These are phyloP conservation scores for Candida tropicalis DNA, from an alignment of 1,139 yeast genomes.

Conservation along the genomic window DNA sequence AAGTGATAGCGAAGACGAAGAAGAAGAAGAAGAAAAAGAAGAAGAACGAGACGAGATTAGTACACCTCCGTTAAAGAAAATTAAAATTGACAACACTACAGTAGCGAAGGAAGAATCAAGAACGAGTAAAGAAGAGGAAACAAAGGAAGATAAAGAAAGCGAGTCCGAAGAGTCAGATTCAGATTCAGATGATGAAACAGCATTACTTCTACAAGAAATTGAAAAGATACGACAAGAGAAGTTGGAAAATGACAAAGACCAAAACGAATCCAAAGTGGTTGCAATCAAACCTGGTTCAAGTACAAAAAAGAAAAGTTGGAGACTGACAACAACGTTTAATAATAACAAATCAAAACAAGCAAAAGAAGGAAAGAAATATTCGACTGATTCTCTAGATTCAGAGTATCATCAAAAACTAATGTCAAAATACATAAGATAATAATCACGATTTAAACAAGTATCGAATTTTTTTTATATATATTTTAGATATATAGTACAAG, in stretches of 20 bases:
- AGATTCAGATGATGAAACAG: slow-evolving; percentile 33
- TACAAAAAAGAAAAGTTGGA: slow-evolving; percentile 48
- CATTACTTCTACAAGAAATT: slow-evolving; percentile 52
- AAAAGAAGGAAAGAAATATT: slow-evolving; percentile 30
- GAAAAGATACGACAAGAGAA: slow-evolving; percentile 50
- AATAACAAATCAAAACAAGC: slow-evolving; percentile 26
- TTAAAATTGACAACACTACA: slow-evolving; percentile 8
- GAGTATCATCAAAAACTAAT: slow-evolving; percentile 73
- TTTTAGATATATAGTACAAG: slow-evolving; percentile 1
- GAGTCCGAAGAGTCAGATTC: slow-evolving; percentile 13
- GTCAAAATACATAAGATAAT: slow-evolving; percentile 59
- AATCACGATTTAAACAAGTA: background rate
- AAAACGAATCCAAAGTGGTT: slow-evolving; percentile 47
- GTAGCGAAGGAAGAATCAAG: slow-evolving; percentile 17
- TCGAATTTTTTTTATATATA: background rate
- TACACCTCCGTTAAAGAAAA: slow-evolving; percentile 2
- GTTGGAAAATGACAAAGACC: slow-evolving; percentile 24
- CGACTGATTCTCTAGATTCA: slow-evolving; percentile 69
- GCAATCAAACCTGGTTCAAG: slow-evolving; percentile 20
- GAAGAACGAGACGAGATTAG: slow-evolving; percentile 18
- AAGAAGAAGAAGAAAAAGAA: slow-evolving; percentile 29
- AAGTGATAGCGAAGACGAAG: slow-evolving; percentile 23
- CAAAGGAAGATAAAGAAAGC: slow-evolving; percentile 13
- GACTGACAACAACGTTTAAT: slow-evolving; percentile 52
- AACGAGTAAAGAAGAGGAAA: slow-evolving; percentile 7